These are phyloP conservation scores for Ustilago bromivora DNA, from an alignment of 1,284 basidiomycete genomes.

Conservation along the genomic window DNA sequence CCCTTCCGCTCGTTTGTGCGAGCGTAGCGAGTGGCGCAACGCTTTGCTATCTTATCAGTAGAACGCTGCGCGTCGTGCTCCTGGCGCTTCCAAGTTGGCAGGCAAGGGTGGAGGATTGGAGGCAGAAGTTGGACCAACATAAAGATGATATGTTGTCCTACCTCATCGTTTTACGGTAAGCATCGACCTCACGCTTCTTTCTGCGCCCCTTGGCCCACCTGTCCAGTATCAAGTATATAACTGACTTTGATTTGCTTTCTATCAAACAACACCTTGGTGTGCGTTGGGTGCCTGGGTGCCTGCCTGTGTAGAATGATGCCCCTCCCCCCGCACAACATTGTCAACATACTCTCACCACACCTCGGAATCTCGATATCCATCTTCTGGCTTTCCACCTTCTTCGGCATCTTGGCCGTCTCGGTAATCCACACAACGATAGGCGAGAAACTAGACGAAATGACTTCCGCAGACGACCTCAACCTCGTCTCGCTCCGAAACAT, in stretches of 20 bases:
- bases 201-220: neutral
- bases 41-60: slow-evolving; percentile 91
- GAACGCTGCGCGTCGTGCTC: slow-evolving; percentile 77
- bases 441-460: slow-evolving; percentile 89
- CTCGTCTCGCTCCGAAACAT: slow-evolving; percentile 89
- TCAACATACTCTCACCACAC: slow-evolving; percentile 93
- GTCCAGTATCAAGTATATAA: no score
- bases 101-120: slow-evolving; percentile 83
- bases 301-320: slow-evolving; percentile 80
- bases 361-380: slow-evolving; percentile 85
- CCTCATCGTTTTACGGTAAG: slow-evolving; percentile 77
- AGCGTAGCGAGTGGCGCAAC: slow-evolving; percentile 91
- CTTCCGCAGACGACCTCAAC: slow-evolving; percentile 88
- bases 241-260: no score
- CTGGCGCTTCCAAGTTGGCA: slow-evolving; percentile 77
- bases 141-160: slow-evolving; percentile 85
- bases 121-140: slow-evolving; percentile 78
- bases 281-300: neutral
- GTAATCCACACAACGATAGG: slow-evolving; percentile 97
- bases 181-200: neutral
- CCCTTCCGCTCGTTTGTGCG: slow-evolving; percentile 88
- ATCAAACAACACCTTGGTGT: no score
- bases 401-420: slow-evolving; percentile 89
- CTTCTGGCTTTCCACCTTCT: slow-evolving; percentile 90
- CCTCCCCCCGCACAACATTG: slow-evolving; percentile 80